phyloP scores from a whole-genome alignment of 2,329 filamentous ascomycete genomes.

The Diaporthe ampelina region DNA sequence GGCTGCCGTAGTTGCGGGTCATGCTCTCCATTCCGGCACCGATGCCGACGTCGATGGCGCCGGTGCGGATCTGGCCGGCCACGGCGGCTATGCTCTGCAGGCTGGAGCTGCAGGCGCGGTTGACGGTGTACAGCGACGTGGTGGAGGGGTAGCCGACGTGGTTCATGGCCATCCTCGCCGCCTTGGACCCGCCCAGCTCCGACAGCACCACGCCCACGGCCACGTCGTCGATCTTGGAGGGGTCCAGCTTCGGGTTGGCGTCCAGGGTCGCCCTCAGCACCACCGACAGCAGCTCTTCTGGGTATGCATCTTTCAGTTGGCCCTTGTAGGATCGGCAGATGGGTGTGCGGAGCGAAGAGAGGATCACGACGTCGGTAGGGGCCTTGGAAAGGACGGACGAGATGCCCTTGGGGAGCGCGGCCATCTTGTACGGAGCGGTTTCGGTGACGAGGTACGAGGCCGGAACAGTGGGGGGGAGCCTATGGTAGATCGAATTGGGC shows the following conservation, averaged over 20 bases:
- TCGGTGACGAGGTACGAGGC: not conserved
- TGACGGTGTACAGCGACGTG: slow-evolving; percentile 87
- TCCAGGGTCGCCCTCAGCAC: slow-evolving; percentile 78
- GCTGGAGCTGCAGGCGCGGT: slow-evolving; percentile 86
- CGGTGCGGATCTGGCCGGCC: slow-evolving; percentile 81
- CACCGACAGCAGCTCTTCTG: slow-evolving; percentile 85
- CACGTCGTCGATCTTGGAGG: slow-evolving; percentile 81
- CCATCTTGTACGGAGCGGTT: slow-evolving; percentile 53
- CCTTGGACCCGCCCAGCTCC: slow-evolving; percentile 91
- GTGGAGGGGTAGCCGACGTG: slow-evolving; percentile 82
- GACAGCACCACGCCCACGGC: slow-evolving; percentile 90
- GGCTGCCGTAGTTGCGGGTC: slow-evolving; percentile 88
- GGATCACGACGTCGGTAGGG: slow-evolving; percentile 86
- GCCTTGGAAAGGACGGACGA: slow-evolving; percentile 83
- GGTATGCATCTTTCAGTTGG: slow-evolving; percentile 87
- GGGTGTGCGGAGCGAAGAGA: slow-evolving; percentile 91
- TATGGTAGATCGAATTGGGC: not conserved
- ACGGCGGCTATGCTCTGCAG: slow-evolving; percentile 83
- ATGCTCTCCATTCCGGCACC: slow-evolving; percentile 97
- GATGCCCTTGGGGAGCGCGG: slow-evolving; percentile 72
- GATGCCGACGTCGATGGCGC: slow-evolving; percentile 80
- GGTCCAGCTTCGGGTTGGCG: slow-evolving; percentile 79
- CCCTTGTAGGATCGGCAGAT: slow-evolving; percentile 88
- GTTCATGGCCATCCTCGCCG: slow-evolving; percentile 90
- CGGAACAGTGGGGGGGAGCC: not conserved